A percentile compares a stretch with the other conserved stretches of the same genome.
phyloP scores from a whole-genome alignment of 805 yeast genomes.

The Lipomyces yamanashiensis region DNA sequence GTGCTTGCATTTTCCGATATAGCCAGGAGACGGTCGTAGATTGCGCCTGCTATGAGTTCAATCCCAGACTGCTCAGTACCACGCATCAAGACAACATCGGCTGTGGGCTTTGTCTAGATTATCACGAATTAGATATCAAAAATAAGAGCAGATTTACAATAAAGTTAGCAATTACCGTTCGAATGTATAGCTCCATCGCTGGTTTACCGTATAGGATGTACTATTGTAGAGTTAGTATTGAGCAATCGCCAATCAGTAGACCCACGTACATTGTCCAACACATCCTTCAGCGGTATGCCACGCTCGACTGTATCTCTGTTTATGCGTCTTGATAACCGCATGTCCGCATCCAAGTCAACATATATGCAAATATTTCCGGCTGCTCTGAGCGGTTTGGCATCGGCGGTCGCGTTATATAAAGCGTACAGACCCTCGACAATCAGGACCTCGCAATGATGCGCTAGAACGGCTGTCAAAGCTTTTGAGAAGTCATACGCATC shows the following conservation, averaged over 20 bases:
- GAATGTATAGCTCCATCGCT: slow-evolving; percentile 68
- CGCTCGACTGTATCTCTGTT: slow-evolving; percentile 27
- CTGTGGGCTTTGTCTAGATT: slow-evolving; percentile 61
- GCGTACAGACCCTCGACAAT: slow-evolving; percentile 83
- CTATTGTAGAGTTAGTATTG: neutral
- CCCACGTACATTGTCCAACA: slow-evolving; percentile 25
- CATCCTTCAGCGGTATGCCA: slow-evolving; percentile 14
- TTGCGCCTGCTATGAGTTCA: slow-evolving; percentile 66
- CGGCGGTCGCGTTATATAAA: slow-evolving; percentile 54
- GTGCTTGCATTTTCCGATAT: neutral
- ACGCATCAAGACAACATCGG: slow-evolving; percentile 75
- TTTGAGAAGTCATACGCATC: slow-evolving; percentile 24
- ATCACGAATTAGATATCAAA: neutral
- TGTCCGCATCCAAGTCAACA: slow-evolving; percentile 84
- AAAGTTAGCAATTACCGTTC: slow-evolving; percentile 16
- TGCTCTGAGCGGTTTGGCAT: slow-evolving; percentile 32
- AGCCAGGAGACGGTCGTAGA: slow-evolving; percentile 45
- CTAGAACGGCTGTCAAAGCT: slow-evolving; percentile 12
- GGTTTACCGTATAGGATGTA: slow-evolving; percentile 65
- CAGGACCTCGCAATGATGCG: slow-evolving; percentile 42
- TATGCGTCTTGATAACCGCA: slow-evolving; percentile 75
- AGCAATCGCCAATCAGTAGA: neutral
- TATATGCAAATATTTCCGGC: slow-evolving; percentile 72
- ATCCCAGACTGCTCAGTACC: slow-evolving; percentile 69
- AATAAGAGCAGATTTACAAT: neutral